A percentile compares a stretch with the other conserved stretches of the same genome.
phyloP scores from a whole-genome alignment of 2,329 filamentous ascomycete genomes.

The Exophiala sp. region DNA sequence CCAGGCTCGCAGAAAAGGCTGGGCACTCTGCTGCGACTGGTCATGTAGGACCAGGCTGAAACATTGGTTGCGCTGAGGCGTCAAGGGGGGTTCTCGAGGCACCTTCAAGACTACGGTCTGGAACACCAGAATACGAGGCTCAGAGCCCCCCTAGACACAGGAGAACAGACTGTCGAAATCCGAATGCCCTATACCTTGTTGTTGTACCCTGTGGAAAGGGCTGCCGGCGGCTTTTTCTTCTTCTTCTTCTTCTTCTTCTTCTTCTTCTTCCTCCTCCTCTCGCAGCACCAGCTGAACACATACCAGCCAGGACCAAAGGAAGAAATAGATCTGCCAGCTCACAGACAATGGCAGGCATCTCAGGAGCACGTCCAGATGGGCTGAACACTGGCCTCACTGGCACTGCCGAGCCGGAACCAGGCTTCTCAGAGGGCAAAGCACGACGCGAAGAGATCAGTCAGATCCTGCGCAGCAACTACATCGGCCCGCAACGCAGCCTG shows the following conservation, averaged over 20 bases:
- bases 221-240: too few relatives aligned
- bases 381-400: background rate
- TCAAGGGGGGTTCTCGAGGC: background rate
- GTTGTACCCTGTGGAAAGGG: too few relatives aligned
- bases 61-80: background rate
- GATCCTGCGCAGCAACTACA: background rate
- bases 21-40: background rate
- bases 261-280: too few relatives aligned
- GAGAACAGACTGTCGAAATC: too few relatives aligned
- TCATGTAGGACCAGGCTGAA: background rate
- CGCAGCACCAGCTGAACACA: too few relatives aligned
- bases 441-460: background rate
- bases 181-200: too few relatives aligned
- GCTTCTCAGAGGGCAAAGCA: background rate
- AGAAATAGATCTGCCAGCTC: too few relatives aligned
- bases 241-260: too few relatives aligned
- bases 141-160: too few relatives aligned
- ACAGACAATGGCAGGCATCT: too few relatives aligned
- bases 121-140: background rate
- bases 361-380: background rate
- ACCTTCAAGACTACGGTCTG: background rate
- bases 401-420: background rate
- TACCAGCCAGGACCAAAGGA: too few relatives aligned
- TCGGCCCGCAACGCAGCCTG: background rate
- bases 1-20: too few relatives aligned